Evolutionary conservation across 1,139 yeast genomes (phyloP).

Genomic region (Kodamaea sp.): DNA sequence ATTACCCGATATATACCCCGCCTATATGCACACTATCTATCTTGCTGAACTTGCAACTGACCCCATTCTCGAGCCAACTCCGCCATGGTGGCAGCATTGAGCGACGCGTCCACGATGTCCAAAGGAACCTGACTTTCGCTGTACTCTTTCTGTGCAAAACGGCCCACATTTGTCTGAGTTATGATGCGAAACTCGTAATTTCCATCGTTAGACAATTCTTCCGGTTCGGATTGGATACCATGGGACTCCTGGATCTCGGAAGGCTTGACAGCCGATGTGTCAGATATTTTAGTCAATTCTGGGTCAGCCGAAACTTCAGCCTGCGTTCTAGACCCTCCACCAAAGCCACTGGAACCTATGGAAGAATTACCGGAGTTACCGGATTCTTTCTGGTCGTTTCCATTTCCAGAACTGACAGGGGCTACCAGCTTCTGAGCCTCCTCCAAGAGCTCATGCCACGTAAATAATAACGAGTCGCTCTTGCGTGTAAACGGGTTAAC

Average conservation of each 20-base stretch:
- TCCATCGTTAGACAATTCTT: background rate
- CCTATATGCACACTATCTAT: no score
- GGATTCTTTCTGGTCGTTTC: constrained; percentile 24
- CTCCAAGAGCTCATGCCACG: constrained; percentile 75
- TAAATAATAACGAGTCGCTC: constrained; percentile 73
- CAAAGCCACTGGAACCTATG: background rate
- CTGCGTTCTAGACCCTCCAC: background rate
- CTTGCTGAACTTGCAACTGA: constrained; percentile 4
- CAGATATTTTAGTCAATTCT: background rate
- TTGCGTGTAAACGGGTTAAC: constrained; percentile 81
- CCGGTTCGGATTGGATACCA: no score
- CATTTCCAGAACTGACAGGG: background rate
- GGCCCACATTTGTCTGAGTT: constrained; percentile 62
- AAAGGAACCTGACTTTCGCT: constrained; percentile 89
- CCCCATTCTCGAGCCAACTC: constrained; percentile 66
- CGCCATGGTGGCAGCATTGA: constrained; percentile 62
- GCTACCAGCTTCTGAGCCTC: no score
- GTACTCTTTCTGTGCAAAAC: constrained; percentile 79
- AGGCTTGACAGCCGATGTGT: background rate
- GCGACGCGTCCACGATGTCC: constrained; percentile 83
- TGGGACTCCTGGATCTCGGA: background rate
- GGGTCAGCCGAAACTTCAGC: background rate
- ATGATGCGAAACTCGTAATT: constrained; percentile 62
- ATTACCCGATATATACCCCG: no score
- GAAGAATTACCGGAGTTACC: background rate